phyloP scores from a whole-genome alignment of 148 eudicot genomes.

The Camellia lanceoleosa region DNA sequence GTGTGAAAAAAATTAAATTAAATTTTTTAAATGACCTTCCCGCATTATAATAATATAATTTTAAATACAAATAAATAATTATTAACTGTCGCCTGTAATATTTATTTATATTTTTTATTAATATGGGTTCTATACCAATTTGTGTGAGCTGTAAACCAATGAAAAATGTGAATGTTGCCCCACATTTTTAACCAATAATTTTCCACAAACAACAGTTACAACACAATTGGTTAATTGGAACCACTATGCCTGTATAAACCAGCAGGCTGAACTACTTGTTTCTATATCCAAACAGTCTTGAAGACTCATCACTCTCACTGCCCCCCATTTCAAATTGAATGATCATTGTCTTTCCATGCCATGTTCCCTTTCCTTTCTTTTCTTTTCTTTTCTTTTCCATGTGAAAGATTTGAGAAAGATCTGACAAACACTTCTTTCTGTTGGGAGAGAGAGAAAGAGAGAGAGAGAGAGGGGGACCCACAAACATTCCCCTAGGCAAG shows the following conservation, averaged over 20 bases:
- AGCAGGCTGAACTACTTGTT: constrained; percentile 1
- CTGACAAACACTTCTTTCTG: constrained; percentile 39
- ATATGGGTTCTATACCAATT: too few relatives aligned
- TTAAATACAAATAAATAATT: too few relatives aligned
- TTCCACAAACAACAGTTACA: background rate
- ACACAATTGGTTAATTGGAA: background rate
- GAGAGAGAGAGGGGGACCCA: constrained; percentile 34
- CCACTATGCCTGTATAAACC: too few relatives aligned
- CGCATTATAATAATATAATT: too few relatives aligned
- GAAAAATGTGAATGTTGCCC: too few relatives aligned
- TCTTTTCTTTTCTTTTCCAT: constrained; percentile 1
- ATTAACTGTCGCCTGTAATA: too few relatives aligned
- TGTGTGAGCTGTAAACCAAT: too few relatives aligned
- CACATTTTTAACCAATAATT: too few relatives aligned
- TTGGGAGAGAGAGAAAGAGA: background rate
- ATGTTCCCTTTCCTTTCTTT: constrained; percentile 24
- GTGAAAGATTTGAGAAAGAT: constrained; percentile 37
- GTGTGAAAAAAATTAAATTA: too few relatives aligned
- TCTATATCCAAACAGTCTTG: constrained; percentile 19
- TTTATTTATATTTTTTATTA: too few relatives aligned
- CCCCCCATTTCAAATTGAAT: constrained; percentile 10
- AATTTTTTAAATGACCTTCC: too few relatives aligned
- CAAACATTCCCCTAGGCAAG: constrained; percentile 75
- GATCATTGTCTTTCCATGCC: constrained; percentile 36
- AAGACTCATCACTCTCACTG: background rate